Evolutionary conservation across 2,329 filamentous ascomycete genomes (phyloP), one percentile per base, ranked within the genome.

Genomic region (Arthrobotrys sinensis): DNA sequence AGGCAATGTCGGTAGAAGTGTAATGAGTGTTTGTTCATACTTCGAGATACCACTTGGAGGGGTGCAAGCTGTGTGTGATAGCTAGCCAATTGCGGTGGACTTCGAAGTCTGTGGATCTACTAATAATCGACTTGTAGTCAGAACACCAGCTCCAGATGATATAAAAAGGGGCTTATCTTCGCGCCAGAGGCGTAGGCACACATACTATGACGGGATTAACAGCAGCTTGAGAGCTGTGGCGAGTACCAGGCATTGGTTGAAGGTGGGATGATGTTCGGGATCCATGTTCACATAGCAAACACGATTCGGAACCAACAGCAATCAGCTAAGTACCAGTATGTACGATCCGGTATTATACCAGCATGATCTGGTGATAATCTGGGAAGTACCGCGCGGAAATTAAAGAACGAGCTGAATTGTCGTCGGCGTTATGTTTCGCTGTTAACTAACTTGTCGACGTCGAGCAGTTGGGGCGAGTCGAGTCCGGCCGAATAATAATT

Each of bases 41-140:
- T 86, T 99, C 96, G 83, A 91, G 94, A 85, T 99, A 99, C 96
- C 96, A 99, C 81, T 96, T 88, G 84, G 92, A 90, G 63, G 94
- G 85, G 2, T 95, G 93, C 19, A 98, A 88, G 79, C 92, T 97
- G 85, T 97, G 88, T 3, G 96, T 98, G 81, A 98, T 93, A 80
- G 96, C 96, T 46, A 99, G 90, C 96, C 96, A 99, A 87, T 99
- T 99, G 81, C 96, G 91, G 85, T 99, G 96, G 69, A 99, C 96
- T 85, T 99, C 96, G 83, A 99, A 99, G 85, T 99, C 96, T 82
- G 96, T 99, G 4, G 96, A 99, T 88, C 97, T 97, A 87, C 94
- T 97, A 85, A 75, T 80, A 46, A 68, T 78, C 68, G 60, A 43
- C 10, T 34, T 12, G 21, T 34, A 24, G 64, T 63, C 55, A 66